Percentiles rank a stretch among this genome's conserved stretches.
These are phyloP conservation scores for Leishmania major DNA, from an alignment of 208 protist genomes.

Conservation along the genomic window DNA sequence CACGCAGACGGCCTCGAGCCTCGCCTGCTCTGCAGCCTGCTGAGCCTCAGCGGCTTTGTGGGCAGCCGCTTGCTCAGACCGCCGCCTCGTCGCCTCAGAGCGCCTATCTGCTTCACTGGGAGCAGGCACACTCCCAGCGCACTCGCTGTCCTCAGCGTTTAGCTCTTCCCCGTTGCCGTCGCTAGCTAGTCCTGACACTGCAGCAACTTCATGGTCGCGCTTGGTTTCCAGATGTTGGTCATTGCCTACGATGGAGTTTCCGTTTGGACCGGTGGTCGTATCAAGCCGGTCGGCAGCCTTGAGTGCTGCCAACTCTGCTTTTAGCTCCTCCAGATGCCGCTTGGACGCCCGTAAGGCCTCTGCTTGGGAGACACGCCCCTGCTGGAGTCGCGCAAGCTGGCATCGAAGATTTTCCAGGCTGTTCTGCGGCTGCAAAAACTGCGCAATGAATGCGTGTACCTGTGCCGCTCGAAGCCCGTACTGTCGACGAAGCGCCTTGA, in stretches of 20 bases:
- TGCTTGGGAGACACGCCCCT: not conserved
- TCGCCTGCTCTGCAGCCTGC: constrained; percentile 10
- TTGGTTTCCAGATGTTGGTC: no score
- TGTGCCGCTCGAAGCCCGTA: constrained; percentile 23
- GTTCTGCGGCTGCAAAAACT: constrained; percentile 19
- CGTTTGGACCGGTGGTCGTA: not conserved
- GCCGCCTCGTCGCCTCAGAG: not conserved
- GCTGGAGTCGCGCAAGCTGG: constrained; percentile 6
- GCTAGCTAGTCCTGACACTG: not conserved
- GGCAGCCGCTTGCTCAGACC: constrained; percentile 12
- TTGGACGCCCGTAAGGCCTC: not conserved
- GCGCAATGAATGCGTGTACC: constrained; percentile 24
- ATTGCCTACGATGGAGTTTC: not conserved
- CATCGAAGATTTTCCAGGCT: constrained; percentile 14
- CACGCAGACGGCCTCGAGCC: constrained; percentile 17
- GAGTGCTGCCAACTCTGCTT: not conserved
- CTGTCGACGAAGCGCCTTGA: constrained; percentile 18
- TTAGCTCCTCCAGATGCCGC: not conserved
- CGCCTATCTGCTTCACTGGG: constrained; percentile 1
- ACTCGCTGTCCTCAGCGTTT: not conserved
- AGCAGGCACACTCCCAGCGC: not conserved
- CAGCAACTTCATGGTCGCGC: not conserved
- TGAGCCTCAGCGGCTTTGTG: not conserved
- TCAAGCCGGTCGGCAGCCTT: not conserved
- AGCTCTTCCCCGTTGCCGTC: not conserved